Base-by-base conservation (phyloP, 1,284 basidiomycete species). In the Cutaneotrichosporon sp. region DNA sequence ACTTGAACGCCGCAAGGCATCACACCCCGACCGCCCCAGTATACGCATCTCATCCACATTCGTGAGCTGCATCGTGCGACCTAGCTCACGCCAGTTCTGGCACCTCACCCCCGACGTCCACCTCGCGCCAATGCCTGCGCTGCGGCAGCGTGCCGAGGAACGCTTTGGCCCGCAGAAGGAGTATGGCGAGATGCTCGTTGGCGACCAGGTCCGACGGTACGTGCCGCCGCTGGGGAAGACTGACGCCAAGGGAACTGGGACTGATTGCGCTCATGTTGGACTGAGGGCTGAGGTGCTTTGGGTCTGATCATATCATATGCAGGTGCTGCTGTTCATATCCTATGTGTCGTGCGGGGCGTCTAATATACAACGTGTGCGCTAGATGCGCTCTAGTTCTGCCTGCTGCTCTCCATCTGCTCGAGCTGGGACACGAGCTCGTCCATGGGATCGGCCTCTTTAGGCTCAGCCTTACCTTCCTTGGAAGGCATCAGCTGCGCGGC, bases 11-110 rank as follows among this genome's bases (percentile, higher is more conserved):
- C 80, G 85, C 38, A 84, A 81, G 62, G 57, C 64, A 4, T 75
- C 80, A 49, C 77, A 79, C 60, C 84, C 88, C 0, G 79, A 83
- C 49, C 83, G 90, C n/a, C 90, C 90, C 13, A 77, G 86, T 36
- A 89, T 92, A 61, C 84, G 91, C 18, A 90, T 96, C 59, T 93
- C 90, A 4, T 91, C 88, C 1, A 94, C 90, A 0, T 92, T 93
- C 47, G 74, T 74, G 47, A 58, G 69, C 63, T 15, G 12, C 7
- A n/a, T n/a, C 13, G 15, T 12, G 30, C 14, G 1, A n/a, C 13
- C 21, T 2, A 44, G 43, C 41, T 57, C 44, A 55, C 36, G 8
- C 21, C 54, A 74, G 78, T 94, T 94, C 78, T 92, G 86, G 85
- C 90, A 92, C 66, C 80, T 94, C 33, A 89, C 86, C 0, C 89